Conservation (phyloP, 306 rosid species). For the Cicer chorassanicum region DNA sequence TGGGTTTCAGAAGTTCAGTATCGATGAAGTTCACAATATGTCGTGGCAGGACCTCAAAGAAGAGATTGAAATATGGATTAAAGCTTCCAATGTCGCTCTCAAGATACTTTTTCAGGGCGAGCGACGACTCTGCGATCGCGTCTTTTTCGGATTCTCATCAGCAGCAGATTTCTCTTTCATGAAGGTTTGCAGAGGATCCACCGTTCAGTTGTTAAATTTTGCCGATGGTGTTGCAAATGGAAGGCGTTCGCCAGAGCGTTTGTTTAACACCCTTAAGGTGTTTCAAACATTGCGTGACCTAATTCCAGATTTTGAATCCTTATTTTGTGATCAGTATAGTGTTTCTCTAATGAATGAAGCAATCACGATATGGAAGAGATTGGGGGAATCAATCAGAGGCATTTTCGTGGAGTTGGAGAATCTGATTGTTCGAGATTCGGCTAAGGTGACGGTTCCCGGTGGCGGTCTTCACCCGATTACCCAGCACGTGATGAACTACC, state of each 20-base stretch:
- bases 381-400: conserved; percentile 74
- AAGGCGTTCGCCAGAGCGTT: conserved; percentile 75
- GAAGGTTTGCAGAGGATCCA: conserved; percentile 84
- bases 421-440: conserved; percentile 76
- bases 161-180: conserved; percentile 80
- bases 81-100: conserved; percentile 66
- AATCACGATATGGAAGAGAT: conserved; percentile 71
- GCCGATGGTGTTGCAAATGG: conserved; percentile 74
- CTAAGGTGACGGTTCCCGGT: conserved; percentile 69
- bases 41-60: conserved; percentile 81
- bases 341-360: conserved; percentile 71
- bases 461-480: conserved; percentile 92
- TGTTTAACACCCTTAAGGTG: conserved; percentile 75
- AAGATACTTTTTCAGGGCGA: conserved; percentile 87
- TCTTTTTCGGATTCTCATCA: conserved; percentile 79
- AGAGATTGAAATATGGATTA: conserved; percentile 83
- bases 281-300: conserved; percentile 79
- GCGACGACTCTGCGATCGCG: conserved; percentile 72
- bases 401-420: conserved; percentile 87
- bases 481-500: conserved; percentile 90
- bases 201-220: conserved; percentile 73
- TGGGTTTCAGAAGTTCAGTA: conserved; percentile 82
- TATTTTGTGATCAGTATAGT: conserved; percentile 79
- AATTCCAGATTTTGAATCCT: conserved; percentile 65
- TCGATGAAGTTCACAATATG: conserved; percentile 83